These are phyloP conservation scores for Kalmanozyma brasiliensis DNA, from an alignment of 1,284 basidiomycete species.

Conservation along the genomic window DNA sequence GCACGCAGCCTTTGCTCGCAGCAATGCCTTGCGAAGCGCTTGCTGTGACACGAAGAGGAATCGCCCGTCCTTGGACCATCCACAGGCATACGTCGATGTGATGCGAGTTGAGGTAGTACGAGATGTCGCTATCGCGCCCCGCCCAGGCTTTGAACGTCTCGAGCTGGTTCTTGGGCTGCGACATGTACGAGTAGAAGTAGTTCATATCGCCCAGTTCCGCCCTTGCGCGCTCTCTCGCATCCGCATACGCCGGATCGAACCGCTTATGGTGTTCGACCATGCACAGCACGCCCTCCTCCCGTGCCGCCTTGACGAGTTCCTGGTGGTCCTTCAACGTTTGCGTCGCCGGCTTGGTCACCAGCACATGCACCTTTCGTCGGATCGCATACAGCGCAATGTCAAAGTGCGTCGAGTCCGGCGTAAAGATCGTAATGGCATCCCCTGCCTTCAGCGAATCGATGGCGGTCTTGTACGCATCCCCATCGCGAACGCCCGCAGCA, in stretches of 20 bases:
- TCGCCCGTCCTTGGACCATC: constrained; percentile 76
- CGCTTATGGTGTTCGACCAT: constrained; percentile 83
- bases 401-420: constrained; percentile 81
- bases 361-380: constrained; percentile 82
- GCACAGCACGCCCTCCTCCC: constrained; percentile 82
- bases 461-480: constrained; percentile 87
- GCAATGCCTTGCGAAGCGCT: constrained; percentile 89
- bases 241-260: constrained; percentile 91
- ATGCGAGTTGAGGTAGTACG: constrained; percentile 91
- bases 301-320: constrained; percentile 78
- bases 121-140: constrained; percentile 78
- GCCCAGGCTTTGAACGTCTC: constrained; percentile 95
- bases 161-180: constrained; percentile 91
- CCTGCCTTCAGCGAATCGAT: constrained; percentile 82
- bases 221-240: constrained; percentile 79
- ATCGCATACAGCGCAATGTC: constrained; percentile 86
- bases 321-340: constrained; percentile 85
- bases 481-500: constrained; percentile 76
- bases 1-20: constrained; percentile 84
- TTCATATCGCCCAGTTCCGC: constrained; percentile 86
- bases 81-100: constrained; percentile 80
- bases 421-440: constrained; percentile 87
- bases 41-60: constrained; percentile 83
- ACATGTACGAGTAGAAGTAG: constrained; percentile 80
- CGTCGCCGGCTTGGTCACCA: constrained; percentile 91